Conservation (phyloP, 2,329 filamentous ascomycete species). For the Aspergillus fructus region DNA sequence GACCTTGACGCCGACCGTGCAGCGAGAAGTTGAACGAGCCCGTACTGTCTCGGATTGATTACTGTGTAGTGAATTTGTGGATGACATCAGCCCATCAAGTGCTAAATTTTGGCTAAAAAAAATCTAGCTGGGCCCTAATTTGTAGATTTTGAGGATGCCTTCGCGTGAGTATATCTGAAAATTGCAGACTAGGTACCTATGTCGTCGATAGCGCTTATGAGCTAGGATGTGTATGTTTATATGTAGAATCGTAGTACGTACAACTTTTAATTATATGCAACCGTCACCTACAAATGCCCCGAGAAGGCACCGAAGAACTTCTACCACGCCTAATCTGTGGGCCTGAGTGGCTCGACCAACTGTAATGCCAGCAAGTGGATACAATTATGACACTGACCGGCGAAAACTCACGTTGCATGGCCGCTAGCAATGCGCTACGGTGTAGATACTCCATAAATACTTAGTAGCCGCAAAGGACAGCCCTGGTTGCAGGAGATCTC, state of each 20-base stretch:
- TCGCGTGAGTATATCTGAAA: too few relatives aligned
- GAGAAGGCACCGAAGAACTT: too few relatives aligned
- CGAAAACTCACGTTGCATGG: not conserved
- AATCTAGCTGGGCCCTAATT: not conserved
- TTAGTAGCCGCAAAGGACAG: not conserved
- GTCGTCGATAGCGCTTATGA: too few relatives aligned
- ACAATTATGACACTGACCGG: not conserved
- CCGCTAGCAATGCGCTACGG: conserved; percentile 6
- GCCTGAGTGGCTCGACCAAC: not conserved
- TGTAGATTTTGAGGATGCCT: too few relatives aligned
- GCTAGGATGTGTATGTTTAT: too few relatives aligned
- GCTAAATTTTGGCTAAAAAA: not conserved
- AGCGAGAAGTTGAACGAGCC: not conserved
- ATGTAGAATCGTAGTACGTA: too few relatives aligned
- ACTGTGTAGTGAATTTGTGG: not conserved
- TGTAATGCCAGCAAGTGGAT: conserved; percentile 12
- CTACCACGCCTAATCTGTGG: not conserved
- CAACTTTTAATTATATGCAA: too few relatives aligned
- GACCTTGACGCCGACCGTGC: not conserved
- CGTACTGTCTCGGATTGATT: not conserved
- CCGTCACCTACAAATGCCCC: too few relatives aligned
- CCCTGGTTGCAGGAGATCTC: not conserved
- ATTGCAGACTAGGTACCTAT: too few relatives aligned
- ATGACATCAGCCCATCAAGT: too few relatives aligned
- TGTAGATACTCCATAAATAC: not conserved